Base-by-base conservation (phyloP, 345 rosid genomes). In the Schrenkiella parvula region DNA sequence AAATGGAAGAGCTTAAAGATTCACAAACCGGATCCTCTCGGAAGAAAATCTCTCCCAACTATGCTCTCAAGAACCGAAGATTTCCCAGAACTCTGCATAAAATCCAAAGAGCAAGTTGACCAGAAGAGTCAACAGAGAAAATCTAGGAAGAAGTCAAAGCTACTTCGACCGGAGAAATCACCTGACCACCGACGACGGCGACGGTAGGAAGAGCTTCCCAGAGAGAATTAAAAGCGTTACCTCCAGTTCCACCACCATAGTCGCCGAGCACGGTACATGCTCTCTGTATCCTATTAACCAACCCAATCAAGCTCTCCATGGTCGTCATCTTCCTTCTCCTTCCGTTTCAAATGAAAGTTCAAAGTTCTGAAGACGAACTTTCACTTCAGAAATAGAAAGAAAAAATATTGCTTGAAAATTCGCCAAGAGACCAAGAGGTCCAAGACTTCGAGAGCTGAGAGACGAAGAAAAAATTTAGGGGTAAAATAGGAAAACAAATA, bases 201-300 rank as follows among this genome's bases (percentile, higher is more conserved):
- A 91, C 97, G 35, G 97, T 77, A 4, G 91, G 97, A 32, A 91
- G 92, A 84, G 97, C 95, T 81, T 95, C 98, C 99, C 98, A 91
- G 11, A 95, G 96, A 53, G 98, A 89, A 75, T 85, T 83, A 74
- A 88, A 86, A 64, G 87, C 25, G 73, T 23, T 79, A 57, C 83
- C 90, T n/a, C 81, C 84, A 60, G 78, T 57, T 48, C 74, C 93
- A 55, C 93, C 98, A 2, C 99, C 99, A 23, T 91, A 80, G 72
- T 95, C 97, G 6, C 99, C 99, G 54, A 95, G 92, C 2, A 88
- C 85, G 18, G 98, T 91, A 79, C 99, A 91, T 3, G 96, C 99
- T 60, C 93, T 81, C 80, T 95, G 99, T 41, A 91, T 95, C 57
- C 97, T 80, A 73, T 95, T 95, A 44, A 91, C 98, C 66, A 86